Evolutionary conservation across 495 filamentous ascomycete genomes (phyloP), one percentile per base, ranked within the genome.

Genomic region (Penicillium atrosanguineum): DNA sequence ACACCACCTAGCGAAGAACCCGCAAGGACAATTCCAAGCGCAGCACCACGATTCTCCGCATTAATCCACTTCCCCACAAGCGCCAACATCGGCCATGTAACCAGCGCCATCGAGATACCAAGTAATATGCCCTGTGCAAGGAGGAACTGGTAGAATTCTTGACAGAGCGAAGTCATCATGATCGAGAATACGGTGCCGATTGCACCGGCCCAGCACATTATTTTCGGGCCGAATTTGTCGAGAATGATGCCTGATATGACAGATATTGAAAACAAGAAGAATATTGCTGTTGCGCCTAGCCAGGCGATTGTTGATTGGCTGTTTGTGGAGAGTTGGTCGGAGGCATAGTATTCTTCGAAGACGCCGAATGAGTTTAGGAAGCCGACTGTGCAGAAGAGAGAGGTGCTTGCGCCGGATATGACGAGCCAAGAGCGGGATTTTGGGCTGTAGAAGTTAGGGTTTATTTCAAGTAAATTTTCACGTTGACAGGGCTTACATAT

Each of bases 341-440:
- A 56, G n/a, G 71, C 47, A 62, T 87, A 88, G 69, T 87, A 86
- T 16, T 79, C 70, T 55, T 84, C 68, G 55, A 87, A 88, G 14
- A 82, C 62, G 8, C 85, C 85, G 46, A 87, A 85, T 0, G 82
- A 74, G 67, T 87, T 87, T 41, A 81, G 51, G 63, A 83, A 84
- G 9, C 86, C 86, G 3, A 85, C 65, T 4, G 73, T 72, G 48
- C 73, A 79, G 63, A 87, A 86, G 0, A 63, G 7, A n/a, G 57
- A 55, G 0, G 60, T 46, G 7, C 55, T 68, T 7, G 69, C 65
- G 0, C 72, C 72, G 19, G 61, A 20, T n/a, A 73, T 53, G 3
- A 53, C 63, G 1, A 68, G 37, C 42, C 65, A 66, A 52, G 69
- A 60, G 28, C 53, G 56, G 0, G 48, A 37, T 26, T 25, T 15